Percentiles rank a stretch among this genome's conserved stretches.
Conservation (phyloP, 305 asterid species). For the Fraxinus platypoda region DNA sequence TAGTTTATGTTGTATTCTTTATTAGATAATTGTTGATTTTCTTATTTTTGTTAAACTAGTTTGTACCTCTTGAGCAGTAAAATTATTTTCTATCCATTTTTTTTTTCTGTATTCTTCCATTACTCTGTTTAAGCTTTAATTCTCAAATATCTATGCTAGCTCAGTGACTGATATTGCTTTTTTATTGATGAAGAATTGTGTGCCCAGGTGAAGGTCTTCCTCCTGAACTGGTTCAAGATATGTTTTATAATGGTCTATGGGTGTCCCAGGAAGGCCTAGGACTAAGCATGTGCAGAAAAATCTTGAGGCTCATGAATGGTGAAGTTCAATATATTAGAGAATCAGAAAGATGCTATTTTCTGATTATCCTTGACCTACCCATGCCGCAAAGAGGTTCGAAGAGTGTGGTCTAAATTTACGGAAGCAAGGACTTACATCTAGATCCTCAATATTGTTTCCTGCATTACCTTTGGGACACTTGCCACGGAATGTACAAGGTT, state of each 20-base stretch:
- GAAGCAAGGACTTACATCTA: background rate
- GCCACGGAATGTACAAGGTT: background rate
- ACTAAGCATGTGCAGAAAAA: constrained; percentile 63
- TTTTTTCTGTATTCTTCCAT: background rate
- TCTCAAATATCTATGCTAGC: background rate
- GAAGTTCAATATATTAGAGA: constrained; percentile 83
- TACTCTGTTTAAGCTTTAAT: background rate
- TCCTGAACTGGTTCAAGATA: constrained; percentile 70
- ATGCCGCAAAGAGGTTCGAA: constrained; percentile 32
- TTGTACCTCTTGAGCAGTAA: background rate
- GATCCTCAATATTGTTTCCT: background rate
- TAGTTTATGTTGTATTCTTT: background rate
- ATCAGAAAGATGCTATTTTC: constrained; percentile 65
- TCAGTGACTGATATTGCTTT: background rate
- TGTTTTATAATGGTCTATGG: constrained; percentile 74
- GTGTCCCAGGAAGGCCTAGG: constrained; percentile 73
- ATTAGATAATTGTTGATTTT: background rate
- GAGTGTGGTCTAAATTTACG: constrained; percentile 20
- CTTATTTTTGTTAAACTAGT: background rate
- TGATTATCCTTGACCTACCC: constrained; percentile 56
- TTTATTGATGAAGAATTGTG: constrained; percentile 44
- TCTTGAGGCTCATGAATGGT: constrained; percentile 79
- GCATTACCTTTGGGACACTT: background rate
- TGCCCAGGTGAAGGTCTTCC: constrained; percentile 91
- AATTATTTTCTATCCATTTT: background rate